These are phyloP conservation scores for Pterocarpus santalinus DNA, from an alignment of 306 rosid genomes.

Conservation along the genomic window DNA sequence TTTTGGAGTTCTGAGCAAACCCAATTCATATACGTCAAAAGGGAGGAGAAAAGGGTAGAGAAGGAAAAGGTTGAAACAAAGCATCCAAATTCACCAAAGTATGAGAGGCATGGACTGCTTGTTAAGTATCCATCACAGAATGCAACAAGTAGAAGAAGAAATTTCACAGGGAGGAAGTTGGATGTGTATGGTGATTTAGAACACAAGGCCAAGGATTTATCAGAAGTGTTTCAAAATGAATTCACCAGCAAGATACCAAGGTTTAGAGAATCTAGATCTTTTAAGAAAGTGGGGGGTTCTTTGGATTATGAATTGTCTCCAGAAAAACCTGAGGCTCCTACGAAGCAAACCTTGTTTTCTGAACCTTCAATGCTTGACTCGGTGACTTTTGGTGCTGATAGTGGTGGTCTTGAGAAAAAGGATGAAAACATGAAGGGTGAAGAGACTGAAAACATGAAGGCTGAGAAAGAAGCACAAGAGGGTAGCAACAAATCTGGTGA, in stretches of 20 bases:
- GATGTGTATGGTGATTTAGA: constrained; percentile 48
- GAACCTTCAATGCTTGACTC: constrained; percentile 46
- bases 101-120: constrained; percentile 37
- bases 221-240: constrained; percentile 37
- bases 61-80: constrained; percentile 33
- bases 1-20: constrained; percentile 82
- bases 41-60: constrained; percentile 34
- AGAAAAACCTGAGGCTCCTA: constrained; percentile 35
- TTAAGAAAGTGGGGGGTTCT: constrained; percentile 33
- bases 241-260: constrained; percentile 5
- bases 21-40: constrained; percentile 19
- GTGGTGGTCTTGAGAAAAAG: constrained; percentile 26
- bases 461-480: background rate
- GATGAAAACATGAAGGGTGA: constrained; percentile 29
- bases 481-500: constrained; percentile 41
- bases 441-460: constrained; percentile 37
- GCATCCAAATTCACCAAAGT: background rate
- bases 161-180: constrained; percentile 56
- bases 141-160: constrained; percentile 68
- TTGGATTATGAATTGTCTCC: constrained; percentile 19
- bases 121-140: constrained; percentile 43
- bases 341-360: constrained; percentile 23
- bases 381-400: constrained; percentile 25
- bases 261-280: constrained; percentile 18
- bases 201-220: constrained; percentile 41